These are phyloP conservation scores for Coniochaeta ligniaria DNA, from an alignment of 2,329 filamentous ascomycete species.

Conservation along the genomic window DNA sequence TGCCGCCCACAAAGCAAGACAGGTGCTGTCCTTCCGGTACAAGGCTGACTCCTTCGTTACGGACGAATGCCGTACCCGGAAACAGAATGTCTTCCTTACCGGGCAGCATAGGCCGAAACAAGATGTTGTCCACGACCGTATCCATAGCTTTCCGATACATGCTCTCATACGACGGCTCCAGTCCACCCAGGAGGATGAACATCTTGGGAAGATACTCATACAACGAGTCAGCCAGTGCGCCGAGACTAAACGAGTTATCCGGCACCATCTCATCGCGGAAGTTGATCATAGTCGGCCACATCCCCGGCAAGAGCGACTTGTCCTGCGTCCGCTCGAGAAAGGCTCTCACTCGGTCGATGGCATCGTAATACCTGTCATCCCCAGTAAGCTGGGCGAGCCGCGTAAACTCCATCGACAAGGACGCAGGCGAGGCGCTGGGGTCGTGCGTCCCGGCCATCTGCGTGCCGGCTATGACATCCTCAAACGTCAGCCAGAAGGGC, in stretches of 20 bases:
- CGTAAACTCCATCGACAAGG: conserved; percentile 58
- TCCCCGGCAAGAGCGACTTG: conserved; percentile 60
- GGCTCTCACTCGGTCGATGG: conserved; percentile 65
- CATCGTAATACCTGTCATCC: conserved; percentile 66
- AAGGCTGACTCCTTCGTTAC: conserved; percentile 16
- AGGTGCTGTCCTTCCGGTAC: conserved; percentile 32
- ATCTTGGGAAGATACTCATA: conserved; percentile 58
- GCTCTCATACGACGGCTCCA: conserved; percentile 49
- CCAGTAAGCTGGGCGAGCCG: conserved; percentile 62
- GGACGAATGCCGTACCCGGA: conserved; percentile 31
- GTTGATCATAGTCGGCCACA: conserved; percentile 66
- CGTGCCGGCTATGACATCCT: conserved; percentile 24
- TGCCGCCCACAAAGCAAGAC: conserved; percentile 40
- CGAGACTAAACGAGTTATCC: conserved; percentile 40
- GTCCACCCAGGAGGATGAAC: conserved; percentile 59
- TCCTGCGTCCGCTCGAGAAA: conserved; percentile 63
- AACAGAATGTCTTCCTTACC: conserved; percentile 57
- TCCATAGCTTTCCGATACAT: conserved; percentile 59
- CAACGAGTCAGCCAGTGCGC: conserved; percentile 45
- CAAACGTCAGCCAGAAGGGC: conserved; percentile 49
- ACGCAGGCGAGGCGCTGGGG: too few relatives aligned
- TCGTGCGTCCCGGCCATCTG: conserved; percentile 20
- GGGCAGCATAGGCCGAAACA: conserved; percentile 64
- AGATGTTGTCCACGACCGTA: conserved; percentile 51
- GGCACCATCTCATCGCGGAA: conserved; percentile 39